These are phyloP conservation scores for Iris macrosiphon DNA, from an alignment of 106 monocot species.

Conservation along the genomic window DNA sequence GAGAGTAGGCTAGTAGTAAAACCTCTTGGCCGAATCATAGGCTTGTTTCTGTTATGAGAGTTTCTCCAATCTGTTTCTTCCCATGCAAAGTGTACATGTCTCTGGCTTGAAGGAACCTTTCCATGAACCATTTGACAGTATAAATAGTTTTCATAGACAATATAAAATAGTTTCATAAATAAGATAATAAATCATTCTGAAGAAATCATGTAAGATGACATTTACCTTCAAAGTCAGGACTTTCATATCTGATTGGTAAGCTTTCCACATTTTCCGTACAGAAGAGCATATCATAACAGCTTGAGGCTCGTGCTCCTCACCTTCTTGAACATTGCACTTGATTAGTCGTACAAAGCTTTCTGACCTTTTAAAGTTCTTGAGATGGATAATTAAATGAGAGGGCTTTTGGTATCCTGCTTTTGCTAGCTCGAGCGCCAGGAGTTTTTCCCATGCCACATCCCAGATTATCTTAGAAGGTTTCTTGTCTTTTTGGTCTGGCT, in stretches of 20 bases:
- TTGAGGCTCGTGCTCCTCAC: slow-evolving; percentile 61
- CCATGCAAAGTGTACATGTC: slow-evolving; percentile 64
- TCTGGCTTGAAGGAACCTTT: slow-evolving; percentile 87
- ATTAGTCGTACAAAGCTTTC: slow-evolving; percentile 80
- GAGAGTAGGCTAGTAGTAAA: slow-evolving; percentile 25
- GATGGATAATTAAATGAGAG: slow-evolving; percentile 88
- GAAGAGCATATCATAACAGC: slow-evolving; percentile 73
- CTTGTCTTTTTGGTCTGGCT: slow-evolving; percentile 72
- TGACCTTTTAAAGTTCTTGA: slow-evolving; percentile 65
- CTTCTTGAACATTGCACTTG: slow-evolving; percentile 64
- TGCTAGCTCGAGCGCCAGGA: slow-evolving; percentile 84
- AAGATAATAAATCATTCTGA: neutral
- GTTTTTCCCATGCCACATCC: slow-evolving; percentile 89
- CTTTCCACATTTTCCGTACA: slow-evolving; percentile 77
- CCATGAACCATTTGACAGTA: neutral
- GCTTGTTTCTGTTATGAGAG: slow-evolving; percentile 31
- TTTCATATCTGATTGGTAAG: slow-evolving; percentile 47
- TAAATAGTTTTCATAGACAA: neutral
- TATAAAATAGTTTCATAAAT: neutral
- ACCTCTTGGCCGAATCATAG: slow-evolving; percentile 55
- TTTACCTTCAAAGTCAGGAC: slow-evolving; percentile 64
- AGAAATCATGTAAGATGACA: slow-evolving; percentile 8
- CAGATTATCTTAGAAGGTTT: slow-evolving; percentile 88
- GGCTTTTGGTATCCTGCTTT: slow-evolving; percentile 74
- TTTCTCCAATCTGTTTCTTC: slow-evolving; percentile 55